A percentile compares a stretch with the other conserved stretches of the same genome.
Evolutionary conservation across 257 asterid species (phyloP).

Genomic region (Solanum gandarillasii): DNA sequence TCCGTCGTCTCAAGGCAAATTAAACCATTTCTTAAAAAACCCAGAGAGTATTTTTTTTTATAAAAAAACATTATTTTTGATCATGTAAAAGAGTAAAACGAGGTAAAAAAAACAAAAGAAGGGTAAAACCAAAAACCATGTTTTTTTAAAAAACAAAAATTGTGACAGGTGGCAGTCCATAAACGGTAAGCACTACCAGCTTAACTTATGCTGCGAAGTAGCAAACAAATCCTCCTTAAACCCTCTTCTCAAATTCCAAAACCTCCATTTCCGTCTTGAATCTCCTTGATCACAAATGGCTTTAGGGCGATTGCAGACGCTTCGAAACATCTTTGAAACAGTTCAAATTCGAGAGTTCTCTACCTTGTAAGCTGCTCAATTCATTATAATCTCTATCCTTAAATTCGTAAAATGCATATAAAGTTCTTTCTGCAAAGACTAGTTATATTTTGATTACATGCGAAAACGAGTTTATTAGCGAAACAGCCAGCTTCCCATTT

Average conservation of each 20-base stretch:
- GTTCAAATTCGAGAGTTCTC: conserved; percentile 6
- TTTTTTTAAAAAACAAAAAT: not conserved
- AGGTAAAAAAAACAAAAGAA: not conserved
- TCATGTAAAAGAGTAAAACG: not conserved
- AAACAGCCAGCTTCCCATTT: not conserved
- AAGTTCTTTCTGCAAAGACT: not conserved
- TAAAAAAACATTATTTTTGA: not conserved
- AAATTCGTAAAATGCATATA: not conserved
- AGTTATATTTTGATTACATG: not conserved
- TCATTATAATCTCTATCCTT: not conserved
- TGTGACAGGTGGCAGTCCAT: not conserved
- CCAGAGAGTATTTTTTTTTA: too few species aligned
- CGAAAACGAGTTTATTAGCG: not conserved
- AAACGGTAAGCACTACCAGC: not conserved
- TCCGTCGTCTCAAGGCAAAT: rapidly evolving
- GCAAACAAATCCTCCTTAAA: conserved; percentile 2
- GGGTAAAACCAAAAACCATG: not conserved
- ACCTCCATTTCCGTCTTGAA: not conserved
- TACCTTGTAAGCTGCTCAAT: conserved; percentile 12
- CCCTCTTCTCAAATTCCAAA: not conserved
- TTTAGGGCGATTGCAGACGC: not conserved
- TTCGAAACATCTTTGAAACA: not conserved
- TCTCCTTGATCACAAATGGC: conserved; percentile 7
- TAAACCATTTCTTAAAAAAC: too few species aligned
- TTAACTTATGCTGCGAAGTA: not conserved